Evolutionary conservation across 768 basidiomycete species (phyloP).

Genomic region (Boletus rubroflammeus): DNA sequence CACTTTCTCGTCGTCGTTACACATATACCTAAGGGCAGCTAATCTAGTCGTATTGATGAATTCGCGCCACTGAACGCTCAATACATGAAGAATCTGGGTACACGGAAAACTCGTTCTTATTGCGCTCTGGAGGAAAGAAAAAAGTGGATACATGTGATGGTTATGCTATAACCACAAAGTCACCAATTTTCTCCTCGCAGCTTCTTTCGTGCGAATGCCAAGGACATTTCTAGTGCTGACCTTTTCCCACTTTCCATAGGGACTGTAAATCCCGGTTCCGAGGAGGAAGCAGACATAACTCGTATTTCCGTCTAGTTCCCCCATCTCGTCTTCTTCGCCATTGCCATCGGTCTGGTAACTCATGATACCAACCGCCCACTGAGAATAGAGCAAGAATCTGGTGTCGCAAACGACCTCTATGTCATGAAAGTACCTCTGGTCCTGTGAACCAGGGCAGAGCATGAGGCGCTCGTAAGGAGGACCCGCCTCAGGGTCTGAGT

Average conservation of each 20-base stretch:
- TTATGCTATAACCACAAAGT: conserved; percentile 1
- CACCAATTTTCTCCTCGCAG: not conserved
- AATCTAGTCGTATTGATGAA: too few relatives aligned
- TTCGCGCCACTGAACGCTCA: too few relatives aligned
- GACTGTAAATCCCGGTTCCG: conserved; percentile 6
- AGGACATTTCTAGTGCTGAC: conserved; percentile 2
- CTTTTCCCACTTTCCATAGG: conserved; percentile 6
- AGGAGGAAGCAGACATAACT: not conserved
- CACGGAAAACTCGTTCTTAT: too few relatives aligned
- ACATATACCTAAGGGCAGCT: too few relatives aligned
- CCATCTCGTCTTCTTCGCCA: not conserved
- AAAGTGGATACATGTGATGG: not conserved
- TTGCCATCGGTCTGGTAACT: conserved; percentile 1
- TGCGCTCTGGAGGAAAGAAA: not conserved
- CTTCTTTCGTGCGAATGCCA: conserved; percentile 5
- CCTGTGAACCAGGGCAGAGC: not conserved
- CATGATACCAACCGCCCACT: conserved; percentile 6
- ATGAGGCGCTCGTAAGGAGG: not conserved
- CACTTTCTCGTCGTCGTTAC: too few relatives aligned
- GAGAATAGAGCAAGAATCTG: conserved; percentile 4
- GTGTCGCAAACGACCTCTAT: not conserved
- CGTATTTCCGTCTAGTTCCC: not conserved
- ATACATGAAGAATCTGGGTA: too few relatives aligned
- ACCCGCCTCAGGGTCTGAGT: not conserved
- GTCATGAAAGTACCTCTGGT: conserved; percentile 1